phyloP scores from a whole-genome alignment of 768 basidiomycete genomes.

The Podaxis sp. region DNA sequence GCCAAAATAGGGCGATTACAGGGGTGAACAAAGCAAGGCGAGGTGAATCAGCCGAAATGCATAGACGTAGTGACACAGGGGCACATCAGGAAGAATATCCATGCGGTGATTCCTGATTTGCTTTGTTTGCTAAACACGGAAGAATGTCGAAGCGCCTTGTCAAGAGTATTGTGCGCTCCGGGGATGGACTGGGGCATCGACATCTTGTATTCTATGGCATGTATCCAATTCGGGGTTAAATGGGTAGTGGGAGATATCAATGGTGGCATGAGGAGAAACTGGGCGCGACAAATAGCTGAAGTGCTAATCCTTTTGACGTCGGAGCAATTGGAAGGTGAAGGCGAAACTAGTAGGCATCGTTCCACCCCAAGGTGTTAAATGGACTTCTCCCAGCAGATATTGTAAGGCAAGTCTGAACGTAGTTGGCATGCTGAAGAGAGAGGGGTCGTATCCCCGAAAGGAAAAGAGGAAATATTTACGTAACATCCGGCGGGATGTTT shows the following conservation, averaged over 20 bases:
- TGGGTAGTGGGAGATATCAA: not conserved
- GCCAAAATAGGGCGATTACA: not conserved
- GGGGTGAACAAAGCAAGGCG: not conserved
- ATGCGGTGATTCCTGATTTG: not conserved
- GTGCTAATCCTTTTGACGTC: not conserved
- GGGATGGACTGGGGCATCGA: not conserved
- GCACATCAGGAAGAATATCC: not conserved
- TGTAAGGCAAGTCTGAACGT: not conserved
- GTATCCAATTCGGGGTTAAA: not conserved
- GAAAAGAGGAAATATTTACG: not conserved
- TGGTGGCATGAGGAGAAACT: not conserved
- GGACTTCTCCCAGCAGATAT: not conserved
- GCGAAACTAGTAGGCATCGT: no score
- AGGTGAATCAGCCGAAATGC: not conserved
- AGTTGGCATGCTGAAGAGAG: no score
- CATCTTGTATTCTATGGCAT: not conserved
- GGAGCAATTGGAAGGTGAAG: not conserved
- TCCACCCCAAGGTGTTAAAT: not conserved
- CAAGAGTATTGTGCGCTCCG: not conserved
- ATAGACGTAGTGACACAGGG: not conserved
- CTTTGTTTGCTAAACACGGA: conserved; percentile 1
- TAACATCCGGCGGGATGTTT: not conserved
- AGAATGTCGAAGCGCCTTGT: not conserved
- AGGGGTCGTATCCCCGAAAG: not conserved
- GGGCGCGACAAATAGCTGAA: not conserved